These are phyloP conservation scores for Entophlyctis luteolus DNA, from an alignment of 192 early-diverging fungal genomes.

Conservation along the genomic window DNA sequence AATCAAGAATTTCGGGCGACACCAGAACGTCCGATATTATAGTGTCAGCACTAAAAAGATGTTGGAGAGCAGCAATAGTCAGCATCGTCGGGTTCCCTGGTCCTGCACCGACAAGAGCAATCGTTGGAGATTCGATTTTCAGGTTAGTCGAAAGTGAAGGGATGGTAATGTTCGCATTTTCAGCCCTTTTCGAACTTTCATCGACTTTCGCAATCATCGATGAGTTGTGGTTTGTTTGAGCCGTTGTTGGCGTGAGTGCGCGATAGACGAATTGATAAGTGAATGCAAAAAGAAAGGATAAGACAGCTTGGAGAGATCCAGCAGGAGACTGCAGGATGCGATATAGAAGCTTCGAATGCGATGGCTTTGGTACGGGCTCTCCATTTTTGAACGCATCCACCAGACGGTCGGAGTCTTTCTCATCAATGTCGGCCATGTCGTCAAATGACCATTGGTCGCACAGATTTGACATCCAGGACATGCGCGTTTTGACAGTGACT, in stretches of 20 bases:
- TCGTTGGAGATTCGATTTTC: not conserved
- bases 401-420: slow-evolving; percentile 55
- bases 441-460: slow-evolving; percentile 83
- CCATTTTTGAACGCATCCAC: slow-evolving; percentile 54
- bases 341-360: not conserved
- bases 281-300: not conserved
- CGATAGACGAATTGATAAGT: not conserved
- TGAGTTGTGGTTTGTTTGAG: not conserved
- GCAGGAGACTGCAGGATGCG: not conserved
- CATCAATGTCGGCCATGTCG: slow-evolving; percentile 64
- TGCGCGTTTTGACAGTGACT: slow-evolving; percentile 61
- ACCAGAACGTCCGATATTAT: slow-evolving; percentile 70
- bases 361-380: slow-evolving; percentile 9
- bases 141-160: not conserved
- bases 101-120: slow-evolving; percentile 75
- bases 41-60: slow-evolving; percentile 69
- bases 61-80: slow-evolving; percentile 44
- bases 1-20: slow-evolving; percentile 36
- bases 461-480: slow-evolving; percentile 77
- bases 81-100: slow-evolving; percentile 81
- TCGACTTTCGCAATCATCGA: not conserved
- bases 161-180: not conserved
- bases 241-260: not conserved
- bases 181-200: not conserved
- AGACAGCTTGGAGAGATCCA: not conserved